Conservation (phyloP, 371 early-diverging fungal species). For the Capillidium heterosporum region DNA sequence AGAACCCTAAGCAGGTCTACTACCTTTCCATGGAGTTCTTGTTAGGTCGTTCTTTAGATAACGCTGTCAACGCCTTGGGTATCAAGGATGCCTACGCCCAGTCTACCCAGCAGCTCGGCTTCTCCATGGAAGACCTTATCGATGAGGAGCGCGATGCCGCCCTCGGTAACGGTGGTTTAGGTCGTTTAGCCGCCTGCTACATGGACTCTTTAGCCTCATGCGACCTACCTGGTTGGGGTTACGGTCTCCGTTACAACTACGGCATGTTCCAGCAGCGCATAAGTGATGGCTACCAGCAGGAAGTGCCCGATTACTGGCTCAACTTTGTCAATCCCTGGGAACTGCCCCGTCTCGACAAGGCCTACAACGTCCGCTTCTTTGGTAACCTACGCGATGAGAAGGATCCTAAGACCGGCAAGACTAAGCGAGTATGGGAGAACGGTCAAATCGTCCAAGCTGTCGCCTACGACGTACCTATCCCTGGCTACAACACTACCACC, state of each 20-base stretch:
- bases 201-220: constrained; percentile 78
- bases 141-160: constrained; percentile 83
- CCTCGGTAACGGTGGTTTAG: constrained; percentile 85
- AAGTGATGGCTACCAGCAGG: constrained; percentile 76
- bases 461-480: constrained; percentile 85
- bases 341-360: constrained; percentile 67
- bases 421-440: constrained; percentile 62
- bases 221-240: constrained; percentile 80
- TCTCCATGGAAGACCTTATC: constrained; percentile 68
- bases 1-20: constrained; percentile 75
- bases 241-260: constrained; percentile 74
- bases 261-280: constrained; percentile 90
- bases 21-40: constrained; percentile 89
- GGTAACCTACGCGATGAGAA: constrained; percentile 49
- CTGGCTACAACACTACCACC: constrained; percentile 64
- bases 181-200: constrained; percentile 77
- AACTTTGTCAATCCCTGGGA: constrained; percentile 86
- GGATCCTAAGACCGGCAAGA: constrained; percentile 31
- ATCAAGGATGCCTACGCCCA: constrained; percentile 48
- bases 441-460: constrained; percentile 66
- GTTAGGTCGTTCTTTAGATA: constrained; percentile 84
- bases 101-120: constrained; percentile 52
- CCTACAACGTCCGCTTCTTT: constrained; percentile 68
- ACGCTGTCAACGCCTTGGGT: constrained; percentile 63
- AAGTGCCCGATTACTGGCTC: constrained; percentile 81